Percentiles rank a stretch among this genome's conserved stretches.
phyloP scores from a whole-genome alignment of 768 basidiomycete genomes.

The Pleurotus eryngii region DNA sequence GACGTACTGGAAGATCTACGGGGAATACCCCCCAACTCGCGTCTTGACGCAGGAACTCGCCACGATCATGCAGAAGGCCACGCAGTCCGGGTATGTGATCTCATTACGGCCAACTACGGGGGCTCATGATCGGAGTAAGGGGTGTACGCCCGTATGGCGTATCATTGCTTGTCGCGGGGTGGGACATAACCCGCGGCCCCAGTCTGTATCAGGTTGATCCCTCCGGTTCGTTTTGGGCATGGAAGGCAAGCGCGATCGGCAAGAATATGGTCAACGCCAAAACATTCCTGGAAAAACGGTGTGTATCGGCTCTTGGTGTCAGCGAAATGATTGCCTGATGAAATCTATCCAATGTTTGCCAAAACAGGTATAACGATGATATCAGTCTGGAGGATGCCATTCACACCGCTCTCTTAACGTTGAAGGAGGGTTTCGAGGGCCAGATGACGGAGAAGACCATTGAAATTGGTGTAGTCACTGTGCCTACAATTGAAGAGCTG shows the following conservation, averaged over 20 bases:
- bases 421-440: conserved; percentile 99
- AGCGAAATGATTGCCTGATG: conserved; percentile 15
- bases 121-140: conserved; percentile 43
- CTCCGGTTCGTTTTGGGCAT: conserved; percentile 98
- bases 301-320: conserved; percentile 25
- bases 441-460: conserved; percentile 99
- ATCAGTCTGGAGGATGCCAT: conserved; percentile 98
- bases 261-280: conserved; percentile 99
- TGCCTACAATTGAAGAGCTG: conserved; percentile 69
- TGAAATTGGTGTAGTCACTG: conserved; percentile 95
- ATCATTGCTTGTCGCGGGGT: conserved; percentile 94
- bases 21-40: conserved; percentile 96
- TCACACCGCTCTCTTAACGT: conserved; percentile 94
- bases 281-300: conserved; percentile 99
- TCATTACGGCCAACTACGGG: conserved; percentile 19
- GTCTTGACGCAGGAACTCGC: conserved; percentile 97
- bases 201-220: conserved; percentile 99
- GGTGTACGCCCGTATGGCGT: conserved; percentile 99
- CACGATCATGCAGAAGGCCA: conserved; percentile 98
- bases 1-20: conserved; percentile 99
- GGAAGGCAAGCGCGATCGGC: conserved; percentile 99
- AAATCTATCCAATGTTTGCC: conserved; percentile 17
- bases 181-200: conserved; percentile 92
- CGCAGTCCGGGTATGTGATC: conserved; percentile 85
- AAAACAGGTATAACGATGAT: conserved; percentile 91